These are phyloP conservation scores for Ogataea methanolica DNA, from an alignment of 805 yeast genomes.

Conservation along the genomic window DNA sequence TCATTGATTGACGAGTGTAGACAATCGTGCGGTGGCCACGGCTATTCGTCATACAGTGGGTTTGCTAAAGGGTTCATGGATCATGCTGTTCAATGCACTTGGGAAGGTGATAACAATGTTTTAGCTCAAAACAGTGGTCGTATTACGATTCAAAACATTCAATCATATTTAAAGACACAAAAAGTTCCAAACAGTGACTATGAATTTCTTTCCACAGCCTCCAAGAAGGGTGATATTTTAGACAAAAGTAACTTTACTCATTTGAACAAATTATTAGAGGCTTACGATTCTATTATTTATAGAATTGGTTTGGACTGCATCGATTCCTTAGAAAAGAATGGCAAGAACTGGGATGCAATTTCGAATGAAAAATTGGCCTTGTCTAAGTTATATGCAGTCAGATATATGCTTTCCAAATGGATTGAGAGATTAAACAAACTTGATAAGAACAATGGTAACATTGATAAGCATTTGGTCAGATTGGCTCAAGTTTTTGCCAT, in stretches of 20 bases:
- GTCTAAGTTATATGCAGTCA: slow-evolving; percentile 48
- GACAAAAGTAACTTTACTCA: slow-evolving; percentile 25
- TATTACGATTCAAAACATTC: slow-evolving; percentile 53
- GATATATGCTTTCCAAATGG: slow-evolving; percentile 41
- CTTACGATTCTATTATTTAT: slow-evolving; percentile 38
- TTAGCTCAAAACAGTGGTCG: slow-evolving; percentile 82
- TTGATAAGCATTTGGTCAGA: slow-evolving; percentile 45
- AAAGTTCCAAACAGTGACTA: slow-evolving; percentile 44
- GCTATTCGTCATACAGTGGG: slow-evolving; percentile 89
- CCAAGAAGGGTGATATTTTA: slow-evolving; percentile 30
- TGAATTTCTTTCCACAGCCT: slow-evolving; percentile 28
- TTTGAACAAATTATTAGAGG: slow-evolving; percentile 29
- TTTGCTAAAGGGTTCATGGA: slow-evolving; percentile 86
- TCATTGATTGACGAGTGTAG: slow-evolving; percentile 81
- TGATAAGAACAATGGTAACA: slow-evolving; percentile 30
- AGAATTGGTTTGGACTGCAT: slow-evolving; percentile 34
- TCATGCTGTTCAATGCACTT: slow-evolving; percentile 97
- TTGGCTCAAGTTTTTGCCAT: slow-evolving; percentile 62
- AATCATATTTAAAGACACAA: slow-evolving; percentile 34
- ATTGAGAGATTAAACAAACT: slow-evolving; percentile 27
- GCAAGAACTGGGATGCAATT: slow-evolving; percentile 41
- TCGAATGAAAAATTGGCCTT: slow-evolving; percentile 41
- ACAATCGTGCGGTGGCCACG: slow-evolving; percentile 96
- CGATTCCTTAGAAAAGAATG: slow-evolving; percentile 29
- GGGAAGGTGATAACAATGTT: slow-evolving; percentile 97